Evolutionary conservation across 108 stramenopile species (phyloP).

Genomic region (Cyclotella sp.): DNA sequence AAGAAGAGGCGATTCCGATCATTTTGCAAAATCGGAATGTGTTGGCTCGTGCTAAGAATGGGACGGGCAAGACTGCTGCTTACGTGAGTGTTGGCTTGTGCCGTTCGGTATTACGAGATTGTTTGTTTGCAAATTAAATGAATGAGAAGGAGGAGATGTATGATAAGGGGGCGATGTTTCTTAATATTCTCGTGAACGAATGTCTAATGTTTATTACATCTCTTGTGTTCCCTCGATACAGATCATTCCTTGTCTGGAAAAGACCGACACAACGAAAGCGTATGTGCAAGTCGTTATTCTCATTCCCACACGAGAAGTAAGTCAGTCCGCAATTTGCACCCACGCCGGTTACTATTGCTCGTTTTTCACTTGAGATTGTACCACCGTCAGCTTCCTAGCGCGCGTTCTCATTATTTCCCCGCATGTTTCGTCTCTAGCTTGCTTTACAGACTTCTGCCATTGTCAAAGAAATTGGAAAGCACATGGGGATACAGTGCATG

Average conservation of each 20-base stretch:
- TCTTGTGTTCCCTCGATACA: not conserved
- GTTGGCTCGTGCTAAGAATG: constrained; percentile 96
- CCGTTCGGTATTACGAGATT: not conserved
- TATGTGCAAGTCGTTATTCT: constrained; percentile 95
- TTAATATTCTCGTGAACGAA: not conserved
- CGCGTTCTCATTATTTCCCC: too few species aligned
- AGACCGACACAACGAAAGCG: constrained; percentile 89
- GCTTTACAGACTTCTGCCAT: constrained; percentile 98
- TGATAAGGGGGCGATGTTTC: not conserved
- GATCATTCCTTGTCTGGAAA: constrained; percentile 98
- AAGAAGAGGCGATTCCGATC: constrained; percentile 99
- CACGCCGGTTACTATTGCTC: too few species aligned
- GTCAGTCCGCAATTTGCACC: too few species aligned
- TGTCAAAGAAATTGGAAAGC: constrained; percentile 98
- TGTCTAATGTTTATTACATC: not conserved
- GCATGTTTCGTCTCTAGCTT: constrained; percentile 34
- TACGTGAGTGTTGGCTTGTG: constrained; percentile 51
- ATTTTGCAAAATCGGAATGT: constrained; percentile 96
- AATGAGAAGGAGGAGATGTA: not conserved
- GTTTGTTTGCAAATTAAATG: not conserved
- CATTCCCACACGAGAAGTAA: constrained; percentile 93
- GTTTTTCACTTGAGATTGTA: too few species aligned
- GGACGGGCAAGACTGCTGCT: constrained; percentile 99
- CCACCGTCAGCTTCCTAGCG: too few species aligned
- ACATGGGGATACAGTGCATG: constrained; percentile 98